A percentile compares a stretch with the other conserved stretches of the same genome.
These are phyloP conservation scores for Coniochaeta hoffmannii DNA, from an alignment of 2,329 filamentous ascomycete genomes.

Conservation along the genomic window DNA sequence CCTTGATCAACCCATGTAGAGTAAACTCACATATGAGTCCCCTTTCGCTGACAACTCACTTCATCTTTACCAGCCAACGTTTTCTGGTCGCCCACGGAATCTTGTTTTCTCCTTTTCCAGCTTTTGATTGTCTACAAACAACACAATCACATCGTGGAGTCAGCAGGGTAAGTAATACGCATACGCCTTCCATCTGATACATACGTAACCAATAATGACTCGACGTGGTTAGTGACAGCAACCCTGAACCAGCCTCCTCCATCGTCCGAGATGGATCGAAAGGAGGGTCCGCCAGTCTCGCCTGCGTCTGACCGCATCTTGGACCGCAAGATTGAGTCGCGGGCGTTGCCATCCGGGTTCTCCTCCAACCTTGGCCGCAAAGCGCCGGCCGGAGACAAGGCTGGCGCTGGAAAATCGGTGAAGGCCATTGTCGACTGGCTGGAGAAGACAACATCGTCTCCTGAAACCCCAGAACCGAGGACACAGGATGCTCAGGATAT, in stretches of 20 bases:
- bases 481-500: slow-evolving; percentile 6
- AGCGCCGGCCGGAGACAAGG: slow-evolving; percentile 5
- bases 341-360: slow-evolving; percentile 19
- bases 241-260: background rate
- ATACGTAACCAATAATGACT: too few relatives aligned
- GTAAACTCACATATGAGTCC: too few relatives aligned
- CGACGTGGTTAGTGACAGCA: too few relatives aligned
- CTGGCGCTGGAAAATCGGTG: slow-evolving; percentile 14
- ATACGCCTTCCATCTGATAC: too few relatives aligned
- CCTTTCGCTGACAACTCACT: too few relatives aligned
- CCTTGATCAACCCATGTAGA: too few relatives aligned
- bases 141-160: too few relatives aligned
- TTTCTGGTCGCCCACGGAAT: too few relatives aligned
- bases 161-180: too few relatives aligned
- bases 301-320: slow-evolving; percentile 9
- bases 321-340: slow-evolving; percentile 14
- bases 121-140: too few relatives aligned
- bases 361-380: slow-evolving; percentile 19
- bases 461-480: slow-evolving; percentile 1
- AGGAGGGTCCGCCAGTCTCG: background rate
- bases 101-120: too few relatives aligned
- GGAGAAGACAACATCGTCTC: slow-evolving; percentile 12
- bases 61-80: too few relatives aligned
- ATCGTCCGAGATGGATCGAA: background rate
- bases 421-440: slow-evolving; percentile 24